Evolutionary conservation across 2,329 filamentous ascomycete species (phyloP), one percentile per base, ranked within the genome.

Genomic region (Simplicillium aogashimaense): DNA sequence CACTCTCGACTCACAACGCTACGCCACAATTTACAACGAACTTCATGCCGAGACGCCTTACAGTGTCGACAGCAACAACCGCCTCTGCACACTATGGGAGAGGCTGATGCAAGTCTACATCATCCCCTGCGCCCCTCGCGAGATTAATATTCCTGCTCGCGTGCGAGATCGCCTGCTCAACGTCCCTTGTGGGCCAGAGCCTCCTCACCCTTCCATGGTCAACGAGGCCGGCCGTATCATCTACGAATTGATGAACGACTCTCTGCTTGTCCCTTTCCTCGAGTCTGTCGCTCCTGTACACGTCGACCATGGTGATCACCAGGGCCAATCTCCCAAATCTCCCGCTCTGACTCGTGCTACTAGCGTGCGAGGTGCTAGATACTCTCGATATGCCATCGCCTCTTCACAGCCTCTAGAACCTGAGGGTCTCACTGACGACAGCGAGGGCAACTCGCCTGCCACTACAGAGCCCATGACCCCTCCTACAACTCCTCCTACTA

Each of bases 161-260:
- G 86, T 95, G 35, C 83, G 90, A 29, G 87, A 97, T 57, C 76
- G 76, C 29, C 71, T 98, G 16, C 70, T 97, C 29, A 69, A 69
- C 33, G 47, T 63, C n/a, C 51, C 55, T 7, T 53, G 43, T 30
- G 70, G 83, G 32, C 72, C 78, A 7, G 65, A 70, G 0, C 87
- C 90, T 7, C 83, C 82, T 5, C 66, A 78, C 43, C 89, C 92
- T 1, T 76, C 81, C 32, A 76, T 80, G 40, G 69, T 98, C 13
- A 83, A 94, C 44, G 76, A 85, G 38, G 88, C 92, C 15, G 84
- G 94, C 17, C 75, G 76, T 45, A 94, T 95, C 45, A 86, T 95
- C 32, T 89, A 90, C 59, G 92, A 97, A 51, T 69, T 98, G 41
- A 97, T 98, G 89, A 94, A 95, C 53, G 92, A 97, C 58, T 95